Base-by-base conservation (phyloP, 2,329 filamentous ascomycete species). In the Periconia macrospinosa region DNA sequence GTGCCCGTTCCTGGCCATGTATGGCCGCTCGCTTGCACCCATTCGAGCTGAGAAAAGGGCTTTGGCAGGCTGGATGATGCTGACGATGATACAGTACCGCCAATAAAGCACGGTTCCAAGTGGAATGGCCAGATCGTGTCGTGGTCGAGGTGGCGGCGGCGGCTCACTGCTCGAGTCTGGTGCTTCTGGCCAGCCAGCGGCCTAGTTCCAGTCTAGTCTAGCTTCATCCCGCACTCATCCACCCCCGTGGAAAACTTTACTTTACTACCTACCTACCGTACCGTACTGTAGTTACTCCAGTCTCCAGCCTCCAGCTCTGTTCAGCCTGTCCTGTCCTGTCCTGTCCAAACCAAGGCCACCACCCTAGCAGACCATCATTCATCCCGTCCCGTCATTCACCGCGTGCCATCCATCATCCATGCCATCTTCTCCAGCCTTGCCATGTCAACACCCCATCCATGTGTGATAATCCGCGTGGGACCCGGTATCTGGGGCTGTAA, bases 401-500 rank as follows among this genome's bases (percentile, higher is more conserved):
- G 7, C 48, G 6, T 40, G 27, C 15, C 48, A 45, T 37, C 15
- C 27, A 14, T n/a, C 45, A n/a, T 14, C 27, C 23, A 20, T 13
- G 9, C 30, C 45, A 11, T 30, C 45, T 11, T 18, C 19, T 10
- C 42, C 17, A 20, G 14, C 42, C 42, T 44, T 44, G 33, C 33
- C 33, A 27, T 44, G 33, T 10, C 33, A 27, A 27, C 23, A n/a
- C 33, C 33, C 41, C 52, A 44, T 49, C 6, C 30, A 10, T 37
- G 33, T 10, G 33, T 13, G 6, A 13, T 37, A 37, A 37, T 37
- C 33, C 50, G 60, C 60, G 60, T 62, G 56, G 23, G 62, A 65
- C 61, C 68, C 57, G 64, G 63, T 62, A 57, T 52, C 57, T 66
- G 62, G 65, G 63, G 56, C 50, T 43, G 33, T 13, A n/a, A 33